Evolutionary conservation across 2,329 filamentous ascomycete genomes (phyloP).

Genomic region (Aspergillus ochraceus): DNA sequence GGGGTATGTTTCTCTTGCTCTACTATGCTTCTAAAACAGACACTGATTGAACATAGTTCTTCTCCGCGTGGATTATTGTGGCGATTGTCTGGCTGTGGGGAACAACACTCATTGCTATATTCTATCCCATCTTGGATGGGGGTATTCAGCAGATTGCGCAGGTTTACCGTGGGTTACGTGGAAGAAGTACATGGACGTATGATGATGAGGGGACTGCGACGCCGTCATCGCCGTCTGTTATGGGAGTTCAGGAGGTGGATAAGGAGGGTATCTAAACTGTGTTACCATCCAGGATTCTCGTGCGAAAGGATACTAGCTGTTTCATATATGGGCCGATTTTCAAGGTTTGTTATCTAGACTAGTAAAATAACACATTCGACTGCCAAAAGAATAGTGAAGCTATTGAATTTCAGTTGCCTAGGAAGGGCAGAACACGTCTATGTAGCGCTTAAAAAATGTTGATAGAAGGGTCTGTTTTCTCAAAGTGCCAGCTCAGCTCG

Average conservation of each 20-base stretch:
- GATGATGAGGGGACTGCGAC: not conserved
- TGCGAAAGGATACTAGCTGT: too few species aligned
- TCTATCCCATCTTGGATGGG: constrained; percentile 54
- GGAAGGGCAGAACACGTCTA: too few species aligned
- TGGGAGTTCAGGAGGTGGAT: not conserved
- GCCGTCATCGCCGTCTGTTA: not conserved
- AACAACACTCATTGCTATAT: constrained; percentile 51
- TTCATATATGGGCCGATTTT: too few species aligned
- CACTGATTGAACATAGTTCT: constrained; percentile 40
- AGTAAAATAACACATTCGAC: too few species aligned
- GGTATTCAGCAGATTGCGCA: constrained; percentile 31
- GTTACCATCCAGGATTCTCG: too few species aligned
- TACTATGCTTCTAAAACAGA: not conserved
- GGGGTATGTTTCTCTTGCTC: constrained; percentile 23
- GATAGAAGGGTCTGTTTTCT: too few species aligned
- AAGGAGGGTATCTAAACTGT: not conserved
- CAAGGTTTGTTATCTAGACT: too few species aligned
- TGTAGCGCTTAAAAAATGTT: too few species aligned
- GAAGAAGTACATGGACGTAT: not conserved
- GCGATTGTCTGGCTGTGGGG: constrained; percentile 56
- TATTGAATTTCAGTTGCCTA: too few species aligned
- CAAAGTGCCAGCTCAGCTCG: too few species aligned
- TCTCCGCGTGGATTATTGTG: constrained; percentile 52
- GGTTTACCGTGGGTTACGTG: constrained; percentile 16
- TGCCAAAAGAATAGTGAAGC: too few species aligned